Evolutionary conservation across 2,329 filamentous ascomycete species (phyloP).

Genomic region (Pseudocercospora fijiensis): DNA sequence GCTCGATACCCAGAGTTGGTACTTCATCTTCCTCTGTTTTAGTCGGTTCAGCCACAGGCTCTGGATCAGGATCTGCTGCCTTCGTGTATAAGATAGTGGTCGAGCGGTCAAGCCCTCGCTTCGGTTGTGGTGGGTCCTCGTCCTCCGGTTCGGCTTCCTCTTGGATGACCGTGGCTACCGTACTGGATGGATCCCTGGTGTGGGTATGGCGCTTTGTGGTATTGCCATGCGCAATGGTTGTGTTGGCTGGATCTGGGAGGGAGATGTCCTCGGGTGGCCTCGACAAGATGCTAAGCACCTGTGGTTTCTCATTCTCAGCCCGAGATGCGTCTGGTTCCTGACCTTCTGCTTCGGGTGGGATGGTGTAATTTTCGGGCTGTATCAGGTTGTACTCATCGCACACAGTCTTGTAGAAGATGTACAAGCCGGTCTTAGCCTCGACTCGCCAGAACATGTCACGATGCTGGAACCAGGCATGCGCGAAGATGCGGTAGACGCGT

Average conservation of each 20-base stretch:
- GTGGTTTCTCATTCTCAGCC: conserved; percentile 13
- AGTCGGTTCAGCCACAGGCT: conserved; percentile 52
- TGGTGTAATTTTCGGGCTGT: conserved; percentile 91
- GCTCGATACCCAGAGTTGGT: conserved; percentile 1
- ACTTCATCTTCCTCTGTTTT: conserved; percentile 21
- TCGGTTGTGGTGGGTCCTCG: conserved; percentile 25
- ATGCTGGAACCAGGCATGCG: conserved; percentile 98
- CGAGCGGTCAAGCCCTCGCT: conserved; percentile 31
- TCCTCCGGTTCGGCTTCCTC: conserved; percentile 66
- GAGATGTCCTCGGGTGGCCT: conserved; percentile 21
- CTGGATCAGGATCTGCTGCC: conserved; percentile 11
- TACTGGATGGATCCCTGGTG: conserved; percentile 69
- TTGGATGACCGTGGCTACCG: conserved; percentile 78
- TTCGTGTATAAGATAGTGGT: conserved; percentile 24
- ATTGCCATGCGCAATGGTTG: conserved; percentile 56
- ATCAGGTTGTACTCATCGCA: conserved; percentile 89
- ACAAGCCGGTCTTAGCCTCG: conserved; percentile 85
- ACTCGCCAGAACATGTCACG: conserved; percentile 92
- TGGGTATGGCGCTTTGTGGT: conserved; percentile 83
- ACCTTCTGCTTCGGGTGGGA: conserved; percentile 89
- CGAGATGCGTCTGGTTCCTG: conserved; percentile 53
- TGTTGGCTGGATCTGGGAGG: conserved; percentile 38
- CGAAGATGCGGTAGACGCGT: conserved; percentile 91
- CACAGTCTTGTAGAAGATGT: conserved; percentile 95
- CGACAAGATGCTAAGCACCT: conserved; percentile 20